Conservation (phyloP, 2,329 filamentous ascomycete species). For the Paecilomyces sp. region DNA sequence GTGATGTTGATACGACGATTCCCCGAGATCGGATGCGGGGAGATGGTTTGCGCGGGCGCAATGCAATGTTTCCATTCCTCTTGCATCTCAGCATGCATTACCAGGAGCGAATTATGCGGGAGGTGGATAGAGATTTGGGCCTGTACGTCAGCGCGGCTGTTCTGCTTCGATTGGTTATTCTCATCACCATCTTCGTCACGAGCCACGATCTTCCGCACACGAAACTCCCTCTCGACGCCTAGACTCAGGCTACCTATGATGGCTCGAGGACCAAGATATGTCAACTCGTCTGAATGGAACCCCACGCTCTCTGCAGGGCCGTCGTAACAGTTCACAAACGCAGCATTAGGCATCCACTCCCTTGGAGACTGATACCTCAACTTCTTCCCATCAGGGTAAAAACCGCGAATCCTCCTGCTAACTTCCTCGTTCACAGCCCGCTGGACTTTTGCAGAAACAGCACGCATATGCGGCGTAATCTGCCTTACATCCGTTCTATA, state of each 20-base stretch:
- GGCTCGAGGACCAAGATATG: conserved; percentile 81
- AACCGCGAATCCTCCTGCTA: conserved; percentile 58
- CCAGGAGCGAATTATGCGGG: conserved; percentile 83
- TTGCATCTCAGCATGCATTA: conserved; percentile 98
- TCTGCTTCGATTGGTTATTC: not conserved
- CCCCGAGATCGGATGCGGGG: conserved; percentile 75
- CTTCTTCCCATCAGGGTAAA: conserved; percentile 64
- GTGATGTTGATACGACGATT: conserved; percentile 87
- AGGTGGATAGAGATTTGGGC: conserved; percentile 91
- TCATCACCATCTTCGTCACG: conserved; percentile 39
- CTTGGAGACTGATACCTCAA: conserved; percentile 68
- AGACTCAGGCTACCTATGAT: conserved; percentile 86
- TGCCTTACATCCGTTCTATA: conserved; percentile 68
- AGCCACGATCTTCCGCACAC: conserved; percentile 69
- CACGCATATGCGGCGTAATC: conserved; percentile 66
- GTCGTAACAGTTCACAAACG: conserved; percentile 90
- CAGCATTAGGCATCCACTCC: conserved; percentile 77
- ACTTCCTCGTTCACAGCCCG: conserved; percentile 72
- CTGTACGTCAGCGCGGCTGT: conserved; percentile 51
- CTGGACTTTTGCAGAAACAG: conserved; percentile 63
- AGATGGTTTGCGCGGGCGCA: conserved; percentile 64
- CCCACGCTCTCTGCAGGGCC: conserved; percentile 77
- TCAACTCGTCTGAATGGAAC: conserved; percentile 87
- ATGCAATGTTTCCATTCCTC: conserved; percentile 94
- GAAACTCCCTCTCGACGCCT: conserved; percentile 88